These are phyloP conservation scores for Forsythia suspensa DNA, from an alignment of 257 asterid species.

Conservation along the genomic window DNA sequence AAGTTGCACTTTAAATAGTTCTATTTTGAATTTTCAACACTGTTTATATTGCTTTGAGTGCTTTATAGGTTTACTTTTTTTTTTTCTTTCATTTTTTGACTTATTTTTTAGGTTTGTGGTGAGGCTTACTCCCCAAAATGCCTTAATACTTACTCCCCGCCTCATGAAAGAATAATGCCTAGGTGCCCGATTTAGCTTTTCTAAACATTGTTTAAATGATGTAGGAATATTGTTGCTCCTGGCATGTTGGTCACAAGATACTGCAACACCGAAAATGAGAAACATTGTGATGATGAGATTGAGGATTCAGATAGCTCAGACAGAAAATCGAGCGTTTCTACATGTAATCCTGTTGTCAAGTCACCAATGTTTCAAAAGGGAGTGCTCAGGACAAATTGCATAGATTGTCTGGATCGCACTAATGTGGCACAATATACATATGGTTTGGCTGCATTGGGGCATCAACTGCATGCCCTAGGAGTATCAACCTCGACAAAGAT, in stretches of 20 bases:
- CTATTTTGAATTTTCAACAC: neutral
- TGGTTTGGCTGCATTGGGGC: slow-evolving; percentile 78
- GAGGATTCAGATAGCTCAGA: slow-evolving; percentile 41
- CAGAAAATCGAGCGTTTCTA: slow-evolving; percentile 26
- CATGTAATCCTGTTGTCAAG: slow-evolving; percentile 37
- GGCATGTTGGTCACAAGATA: slow-evolving; percentile 25
- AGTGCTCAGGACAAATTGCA: slow-evolving; percentile 75
- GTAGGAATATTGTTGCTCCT: slow-evolving; percentile 47
- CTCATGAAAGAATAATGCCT: neutral
- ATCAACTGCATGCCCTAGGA: slow-evolving; percentile 64
- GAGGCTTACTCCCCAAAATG: neutral
- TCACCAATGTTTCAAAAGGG: slow-evolving; percentile 57
- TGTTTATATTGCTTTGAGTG: neutral
- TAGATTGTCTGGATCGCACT: slow-evolving; percentile 84
- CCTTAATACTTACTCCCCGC: neutral
- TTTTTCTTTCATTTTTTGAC: neutral
- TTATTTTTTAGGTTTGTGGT: neutral
- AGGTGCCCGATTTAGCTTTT: neutral
- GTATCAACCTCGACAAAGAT: slow-evolving; percentile 46
- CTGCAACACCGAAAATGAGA: slow-evolving; percentile 33
- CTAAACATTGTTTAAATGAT: slow-evolving; percentile 20
- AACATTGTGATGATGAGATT: slow-evolving; percentile 34
- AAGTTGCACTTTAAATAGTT: neutral
- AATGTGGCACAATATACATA: slow-evolving; percentile 83
- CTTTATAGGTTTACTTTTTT: neutral